phyloP scores from a whole-genome alignment of 2,329 filamentous ascomycete species.

The Cladophialophora exuberans region DNA sequence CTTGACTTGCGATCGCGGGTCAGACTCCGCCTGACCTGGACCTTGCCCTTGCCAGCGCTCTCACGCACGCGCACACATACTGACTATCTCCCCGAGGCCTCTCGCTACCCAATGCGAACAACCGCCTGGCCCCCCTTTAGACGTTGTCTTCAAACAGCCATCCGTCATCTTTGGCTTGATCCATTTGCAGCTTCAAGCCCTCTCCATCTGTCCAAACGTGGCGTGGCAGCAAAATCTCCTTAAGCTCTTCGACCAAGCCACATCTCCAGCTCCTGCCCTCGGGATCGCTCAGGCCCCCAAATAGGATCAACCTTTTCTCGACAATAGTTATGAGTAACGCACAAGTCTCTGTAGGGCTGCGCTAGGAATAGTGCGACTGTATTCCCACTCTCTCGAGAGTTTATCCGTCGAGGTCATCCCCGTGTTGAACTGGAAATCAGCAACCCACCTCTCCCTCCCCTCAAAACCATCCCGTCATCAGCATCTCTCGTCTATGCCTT shows the following conservation, averaged over 20 bases:
- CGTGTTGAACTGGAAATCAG: constrained; percentile 19
- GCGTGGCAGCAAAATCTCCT: constrained; percentile 4
- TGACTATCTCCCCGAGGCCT: constrained; percentile 2
- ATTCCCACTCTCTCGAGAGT: constrained; percentile 20
- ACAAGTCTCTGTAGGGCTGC: constrained; percentile 21
- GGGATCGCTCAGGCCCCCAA: constrained; percentile 22
- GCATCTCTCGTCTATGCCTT: constrained; percentile 14
- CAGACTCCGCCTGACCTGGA: constrained; percentile 19
- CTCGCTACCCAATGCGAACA: constrained; percentile 19
- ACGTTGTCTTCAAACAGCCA: constrained; percentile 9
- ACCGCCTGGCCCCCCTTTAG: constrained; percentile 16
- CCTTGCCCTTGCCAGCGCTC: constrained; percentile 7
- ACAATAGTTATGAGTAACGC: constrained; percentile 12
- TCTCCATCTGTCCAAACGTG: constrained; percentile 14
- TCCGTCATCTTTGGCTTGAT: constrained; percentile 17
- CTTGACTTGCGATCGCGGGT: constrained; percentile 16
- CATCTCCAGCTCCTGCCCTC: constrained; percentile 14
- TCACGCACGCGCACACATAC: constrained; percentile 8
- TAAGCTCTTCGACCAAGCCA: constrained; percentile 15
- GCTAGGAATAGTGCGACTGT: constrained; percentile 15
- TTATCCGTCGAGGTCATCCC: constrained; percentile 21
- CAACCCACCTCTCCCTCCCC: constrained; percentile 15
- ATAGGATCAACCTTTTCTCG: constrained; percentile 19
- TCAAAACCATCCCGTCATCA: constrained; percentile 20
- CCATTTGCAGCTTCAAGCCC: constrained; percentile 4